A percentile compares a stretch with the other conserved stretches of the same genome.
phyloP scores from a whole-genome alignment of 2,329 filamentous ascomycete genomes.

The Alternaria hordeiaustralica region DNA sequence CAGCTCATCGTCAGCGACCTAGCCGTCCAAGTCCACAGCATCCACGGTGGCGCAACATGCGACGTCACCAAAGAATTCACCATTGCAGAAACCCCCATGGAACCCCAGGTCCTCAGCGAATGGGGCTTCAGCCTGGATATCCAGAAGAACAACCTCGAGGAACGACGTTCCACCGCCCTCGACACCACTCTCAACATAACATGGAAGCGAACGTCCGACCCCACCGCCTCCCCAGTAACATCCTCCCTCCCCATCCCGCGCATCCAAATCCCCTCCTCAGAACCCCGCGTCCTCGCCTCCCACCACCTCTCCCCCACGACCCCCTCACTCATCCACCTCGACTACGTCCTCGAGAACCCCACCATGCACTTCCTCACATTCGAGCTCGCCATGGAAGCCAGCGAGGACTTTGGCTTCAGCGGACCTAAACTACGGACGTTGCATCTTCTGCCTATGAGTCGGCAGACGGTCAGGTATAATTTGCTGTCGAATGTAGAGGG shows the following conservation, averaged over 20 bases:
- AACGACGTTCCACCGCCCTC: conserved; percentile 75
- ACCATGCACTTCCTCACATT: conserved; percentile 96
- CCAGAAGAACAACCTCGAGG: conserved; percentile 80
- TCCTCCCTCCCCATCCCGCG: conserved; percentile 77
- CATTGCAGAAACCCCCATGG: conserved; percentile 52
- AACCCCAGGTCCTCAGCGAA: conserved; percentile 72
- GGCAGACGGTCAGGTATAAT: conserved; percentile 75
- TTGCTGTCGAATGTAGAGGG: conserved; percentile 71
- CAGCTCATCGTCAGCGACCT: conserved; percentile 68
- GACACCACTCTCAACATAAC: conserved; percentile 77
- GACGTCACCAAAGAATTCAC: conserved; percentile 42
- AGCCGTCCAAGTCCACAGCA: conserved; percentile 65
- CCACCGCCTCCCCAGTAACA: conserved; percentile 38
- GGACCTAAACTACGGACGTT: conserved; percentile 82
- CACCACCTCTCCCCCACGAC: conserved; percentile 44
- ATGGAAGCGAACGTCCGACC: conserved; percentile 69
- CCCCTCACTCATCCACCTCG: conserved; percentile 46
- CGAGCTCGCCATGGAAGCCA: conserved; percentile 88
- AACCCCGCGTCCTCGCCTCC: conserved; percentile 79
- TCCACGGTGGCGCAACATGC: conserved; percentile 69
- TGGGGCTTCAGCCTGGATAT: conserved; percentile 75
- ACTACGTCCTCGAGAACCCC: conserved; percentile 87
- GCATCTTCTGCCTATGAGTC: conserved; percentile 81
- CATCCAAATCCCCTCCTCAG: conserved; percentile 79
- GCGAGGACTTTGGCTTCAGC: conserved; percentile 90